Evolutionary conservation across 805 yeast species (phyloP).

Genomic region (Wickerhamiella occidentalis): DNA sequence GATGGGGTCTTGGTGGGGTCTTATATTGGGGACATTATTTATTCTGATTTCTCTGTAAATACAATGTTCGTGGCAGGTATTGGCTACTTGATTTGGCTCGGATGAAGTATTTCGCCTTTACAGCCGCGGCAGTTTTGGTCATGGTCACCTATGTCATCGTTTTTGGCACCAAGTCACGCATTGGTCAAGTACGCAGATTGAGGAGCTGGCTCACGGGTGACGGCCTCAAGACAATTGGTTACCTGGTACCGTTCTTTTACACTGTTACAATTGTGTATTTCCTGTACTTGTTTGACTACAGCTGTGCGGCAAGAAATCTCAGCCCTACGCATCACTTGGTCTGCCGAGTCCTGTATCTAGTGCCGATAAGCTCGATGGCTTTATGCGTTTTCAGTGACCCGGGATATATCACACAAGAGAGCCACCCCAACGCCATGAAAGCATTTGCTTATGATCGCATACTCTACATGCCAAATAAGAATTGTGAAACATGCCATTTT

Average conservation of each 20-base stretch:
- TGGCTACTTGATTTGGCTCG: too few relatives aligned
- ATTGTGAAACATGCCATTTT: slow-evolving; percentile 38
- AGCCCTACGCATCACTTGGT: slow-evolving; percentile 12
- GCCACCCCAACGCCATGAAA: slow-evolving; percentile 20
- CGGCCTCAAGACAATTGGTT: slow-evolving; percentile 13
- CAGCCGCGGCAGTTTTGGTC: not conserved
- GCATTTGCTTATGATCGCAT: slow-evolving; percentile 37
- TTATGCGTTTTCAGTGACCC: slow-evolving; percentile 30
- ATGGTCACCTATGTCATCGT: slow-evolving; percentile 4
- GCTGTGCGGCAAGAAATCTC: slow-evolving; percentile 5
- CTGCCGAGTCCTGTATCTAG: slow-evolving; percentile 15
- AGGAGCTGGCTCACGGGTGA: not conserved
- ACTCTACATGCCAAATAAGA: slow-evolving; percentile 37
- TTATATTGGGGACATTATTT: not conserved
- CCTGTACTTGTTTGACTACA: slow-evolving; percentile 16
- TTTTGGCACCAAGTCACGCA: slow-evolving; percentile 6
- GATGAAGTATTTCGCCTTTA: not conserved
- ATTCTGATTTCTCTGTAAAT: too few relatives aligned
- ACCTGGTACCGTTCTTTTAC: slow-evolving; percentile 20
- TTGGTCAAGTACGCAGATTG: not conserved
- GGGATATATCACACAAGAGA: slow-evolving; percentile 26
- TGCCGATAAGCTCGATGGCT: slow-evolving; percentile 20
- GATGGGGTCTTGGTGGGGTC: not conserved
- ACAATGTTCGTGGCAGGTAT: too few relatives aligned
- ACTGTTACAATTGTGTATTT: slow-evolving; percentile 15